Evolutionary conservation across 1,284 basidiomycete species (phyloP).

Genomic region (Malassezia dermatis): DNA sequence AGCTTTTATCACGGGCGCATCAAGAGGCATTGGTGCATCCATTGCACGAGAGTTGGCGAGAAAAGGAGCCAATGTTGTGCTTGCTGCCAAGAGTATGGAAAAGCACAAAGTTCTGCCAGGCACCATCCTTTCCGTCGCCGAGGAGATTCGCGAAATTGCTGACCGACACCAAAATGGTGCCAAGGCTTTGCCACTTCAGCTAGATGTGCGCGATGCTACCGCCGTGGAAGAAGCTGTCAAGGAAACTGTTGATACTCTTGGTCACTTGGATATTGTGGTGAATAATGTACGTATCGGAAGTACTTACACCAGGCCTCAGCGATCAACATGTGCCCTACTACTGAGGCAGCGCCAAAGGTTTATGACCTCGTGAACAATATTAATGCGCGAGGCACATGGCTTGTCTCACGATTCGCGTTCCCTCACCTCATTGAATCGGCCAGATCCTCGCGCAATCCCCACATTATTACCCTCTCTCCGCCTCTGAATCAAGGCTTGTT

Average conservation of each 20-base stretch:
- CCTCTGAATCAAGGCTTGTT: constrained; percentile 23
- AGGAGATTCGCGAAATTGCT: constrained; percentile 34
- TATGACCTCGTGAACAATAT: constrained; percentile 23
- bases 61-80: constrained; percentile 34
- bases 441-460: constrained; percentile 28
- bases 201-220: constrained; percentile 39
- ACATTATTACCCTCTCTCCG: constrained; percentile 42
- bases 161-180: constrained; percentile 9
- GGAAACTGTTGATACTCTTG: constrained; percentile 25
- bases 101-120: constrained; percentile 33
- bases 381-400: constrained; percentile 39
- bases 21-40: constrained; percentile 35
- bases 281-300: constrained; percentile 33
- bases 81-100: constrained; percentile 31
- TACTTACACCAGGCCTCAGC: constrained; percentile 30
- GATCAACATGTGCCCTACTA: constrained; percentile 36
- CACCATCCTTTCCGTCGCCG: constrained; percentile 44
- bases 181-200: constrained; percentile 33
- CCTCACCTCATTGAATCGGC: constrained; percentile 35
- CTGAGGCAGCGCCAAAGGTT: constrained; percentile 26
- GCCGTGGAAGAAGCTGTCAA: constrained; percentile 35
- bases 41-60: constrained; percentile 29
- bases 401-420: constrained; percentile 36
- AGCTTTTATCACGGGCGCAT: constrained; percentile 29
- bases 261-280: constrained; percentile 42